Conservation (phyloP, 768 basidiomycete genomes). For the Cystofilobasidium ferigula region DNA sequence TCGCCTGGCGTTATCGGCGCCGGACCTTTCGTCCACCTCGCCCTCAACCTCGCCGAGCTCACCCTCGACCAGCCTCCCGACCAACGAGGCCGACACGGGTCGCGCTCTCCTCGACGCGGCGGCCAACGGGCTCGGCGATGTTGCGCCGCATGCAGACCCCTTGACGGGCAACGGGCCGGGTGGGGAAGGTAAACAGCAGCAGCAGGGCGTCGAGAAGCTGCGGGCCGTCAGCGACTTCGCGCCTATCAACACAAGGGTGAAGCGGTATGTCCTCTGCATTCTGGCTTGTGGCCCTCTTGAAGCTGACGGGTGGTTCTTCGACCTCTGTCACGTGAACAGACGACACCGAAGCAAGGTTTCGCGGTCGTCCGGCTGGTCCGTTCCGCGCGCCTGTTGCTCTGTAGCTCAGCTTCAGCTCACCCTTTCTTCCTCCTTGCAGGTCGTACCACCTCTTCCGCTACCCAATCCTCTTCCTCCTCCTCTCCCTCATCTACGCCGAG, state of each 20-base stretch:
- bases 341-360: constrained; percentile 49
- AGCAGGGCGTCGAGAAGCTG: constrained; percentile 36
- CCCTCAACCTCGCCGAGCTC: constrained; percentile 29
- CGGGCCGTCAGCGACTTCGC: constrained; percentile 40
- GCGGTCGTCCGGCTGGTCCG: constrained; percentile 71
- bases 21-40: constrained; percentile 42
- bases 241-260: constrained; percentile 74
- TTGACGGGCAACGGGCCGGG: constrained; percentile 25
- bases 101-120: constrained; percentile 44
- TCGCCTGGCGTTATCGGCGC: constrained; percentile 56
- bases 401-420: neutral
- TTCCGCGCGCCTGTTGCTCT: constrained; percentile 8
- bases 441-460: constrained; percentile 13
- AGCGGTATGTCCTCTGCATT: constrained; percentile 48
- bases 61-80: constrained; percentile 42
- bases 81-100: constrained; percentile 44
- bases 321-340: constrained; percentile 2
- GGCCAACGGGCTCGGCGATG: neutral
- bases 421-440: neutral
- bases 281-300: constrained; percentile 37
- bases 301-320: constrained; percentile 58
- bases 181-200: constrained; percentile 10
- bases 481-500: constrained; percentile 67
- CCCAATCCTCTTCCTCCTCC: constrained; percentile 47
- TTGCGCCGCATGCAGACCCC: constrained; percentile 27